These are phyloP conservation scores for Mortierella claussenii DNA, from an alignment of 192 early-diverging fungal genomes.

Conservation along the genomic window DNA sequence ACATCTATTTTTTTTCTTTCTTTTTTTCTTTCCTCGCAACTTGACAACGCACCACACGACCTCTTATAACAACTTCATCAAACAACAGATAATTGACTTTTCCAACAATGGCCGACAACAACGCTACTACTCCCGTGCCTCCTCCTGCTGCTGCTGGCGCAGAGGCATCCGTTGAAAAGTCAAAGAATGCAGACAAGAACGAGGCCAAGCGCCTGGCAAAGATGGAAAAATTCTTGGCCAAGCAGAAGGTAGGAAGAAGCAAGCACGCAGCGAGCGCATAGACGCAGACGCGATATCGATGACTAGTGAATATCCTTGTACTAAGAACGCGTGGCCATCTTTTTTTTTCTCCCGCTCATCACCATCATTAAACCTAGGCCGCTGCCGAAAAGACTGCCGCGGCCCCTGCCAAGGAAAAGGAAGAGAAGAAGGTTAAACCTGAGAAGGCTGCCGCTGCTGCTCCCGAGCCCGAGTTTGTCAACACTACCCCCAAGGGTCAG, in stretches of 20 bases:
- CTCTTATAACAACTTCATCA: background rate
- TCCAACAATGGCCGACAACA: conserved; percentile 50
- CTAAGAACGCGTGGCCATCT: no score
- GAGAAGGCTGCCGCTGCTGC: conserved; percentile 39
- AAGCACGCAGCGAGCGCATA: no score
- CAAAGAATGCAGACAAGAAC: conserved; percentile 90
- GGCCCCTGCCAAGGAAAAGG: conserved; percentile 47
- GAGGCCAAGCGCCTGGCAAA: conserved; percentile 93
- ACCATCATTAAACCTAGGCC: conserved; percentile 12
- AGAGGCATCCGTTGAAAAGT: conserved; percentile 50
- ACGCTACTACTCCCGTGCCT: conserved; percentile 20
- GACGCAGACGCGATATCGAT: no score
- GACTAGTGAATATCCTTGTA: no score
- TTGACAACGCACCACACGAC: background rate
- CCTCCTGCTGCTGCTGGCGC: conserved; percentile 28
- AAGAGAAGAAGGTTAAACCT: conserved; percentile 44
- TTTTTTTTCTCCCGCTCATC: no score
- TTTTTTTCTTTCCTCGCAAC: background rate
- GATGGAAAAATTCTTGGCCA: conserved; percentile 92
- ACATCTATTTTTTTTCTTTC: background rate
- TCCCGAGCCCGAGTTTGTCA: conserved; percentile 73
- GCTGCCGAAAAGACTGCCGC: conserved; percentile 59
- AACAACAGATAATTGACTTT: conserved; percentile 13
- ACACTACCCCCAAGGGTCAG: conserved; percentile 86
- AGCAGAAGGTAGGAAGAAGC: conserved; percentile 76